Conservation (phyloP, 106 monocot species). For the Hemerocallis citrina region DNA sequence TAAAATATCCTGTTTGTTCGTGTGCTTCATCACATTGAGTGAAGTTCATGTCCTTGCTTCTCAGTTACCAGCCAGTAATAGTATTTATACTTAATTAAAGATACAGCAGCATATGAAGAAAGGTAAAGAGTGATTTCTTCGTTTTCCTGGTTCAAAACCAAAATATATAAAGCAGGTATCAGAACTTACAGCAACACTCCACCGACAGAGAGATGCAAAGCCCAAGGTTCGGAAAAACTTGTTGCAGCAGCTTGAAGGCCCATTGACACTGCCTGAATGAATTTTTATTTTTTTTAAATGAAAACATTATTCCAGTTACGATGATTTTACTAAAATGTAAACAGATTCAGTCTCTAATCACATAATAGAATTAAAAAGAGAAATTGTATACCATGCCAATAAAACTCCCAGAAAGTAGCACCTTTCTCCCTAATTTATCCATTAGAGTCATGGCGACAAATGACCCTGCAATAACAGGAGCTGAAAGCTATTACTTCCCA, state of each 20-base stretch:
- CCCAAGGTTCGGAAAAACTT: conserved; percentile 20
- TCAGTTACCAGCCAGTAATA: too few relatives aligned
- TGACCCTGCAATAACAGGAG: conserved; percentile 38
- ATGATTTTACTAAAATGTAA: background rate
- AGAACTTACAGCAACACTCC: conserved; percentile 78
- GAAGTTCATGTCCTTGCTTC: too few relatives aligned
- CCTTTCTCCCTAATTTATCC: conserved; percentile 83
- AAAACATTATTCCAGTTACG: background rate
- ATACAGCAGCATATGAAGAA: too few relatives aligned
- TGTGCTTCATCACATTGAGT: too few relatives aligned
- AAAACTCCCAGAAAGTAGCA: conserved; percentile 67
- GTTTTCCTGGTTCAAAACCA: too few relatives aligned
- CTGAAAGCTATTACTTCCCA: background rate
- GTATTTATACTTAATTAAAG: too few relatives aligned
- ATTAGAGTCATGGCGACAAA: conserved; percentile 78
- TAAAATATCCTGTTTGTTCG: too few relatives aligned
- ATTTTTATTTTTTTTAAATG: too few relatives aligned
- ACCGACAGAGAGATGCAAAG: conserved; percentile 73
- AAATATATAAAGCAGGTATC: background rate
- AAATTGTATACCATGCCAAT: conserved; percentile 62
- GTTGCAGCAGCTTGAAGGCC: conserved; percentile 55
- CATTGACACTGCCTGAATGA: conserved; percentile 72
- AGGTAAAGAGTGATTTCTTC: too few relatives aligned
- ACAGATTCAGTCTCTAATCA: background rate
- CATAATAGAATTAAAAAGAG: background rate